A percentile compares a stretch with the other conserved stretches of the same genome.
Evolutionary conservation across 345 rosid species (phyloP).

Genomic region (Cardamine occulta): DNA sequence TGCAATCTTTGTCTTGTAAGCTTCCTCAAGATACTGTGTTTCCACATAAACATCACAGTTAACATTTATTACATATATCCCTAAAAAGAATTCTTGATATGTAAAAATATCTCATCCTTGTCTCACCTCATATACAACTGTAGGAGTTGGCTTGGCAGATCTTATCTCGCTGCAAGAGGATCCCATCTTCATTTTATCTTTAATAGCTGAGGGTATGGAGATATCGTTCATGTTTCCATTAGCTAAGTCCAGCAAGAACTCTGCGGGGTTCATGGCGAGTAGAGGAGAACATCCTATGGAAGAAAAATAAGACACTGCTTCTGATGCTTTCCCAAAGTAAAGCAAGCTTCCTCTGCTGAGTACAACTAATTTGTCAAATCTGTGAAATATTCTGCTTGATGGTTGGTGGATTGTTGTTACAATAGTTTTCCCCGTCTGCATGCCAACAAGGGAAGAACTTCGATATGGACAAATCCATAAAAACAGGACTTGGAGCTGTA

Average conservation of each 20-base stretch:
- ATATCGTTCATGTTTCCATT: constrained; percentile 80
- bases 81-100: constrained; percentile 11
- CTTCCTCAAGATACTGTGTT: constrained; percentile 87
- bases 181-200: constrained; percentile 66
- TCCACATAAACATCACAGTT: constrained; percentile 23
- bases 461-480: constrained; percentile 5
- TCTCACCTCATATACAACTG: constrained; percentile 70
- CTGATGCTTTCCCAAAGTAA: constrained; percentile 90
- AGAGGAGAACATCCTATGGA: constrained; percentile 86
- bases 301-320: constrained; percentile 73
- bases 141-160: constrained; percentile 70
- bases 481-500: constrained; percentile 5
- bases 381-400: constrained; percentile 92
- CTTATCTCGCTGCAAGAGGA: constrained; percentile 46
- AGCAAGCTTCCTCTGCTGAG: constrained; percentile 90
- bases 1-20: constrained; percentile 68
- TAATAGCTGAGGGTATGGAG: constrained; percentile 81
- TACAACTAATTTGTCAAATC: constrained; percentile 83
- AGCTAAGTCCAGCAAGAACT: constrained; percentile 93
- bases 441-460: constrained; percentile 36
- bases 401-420: constrained; percentile 96
- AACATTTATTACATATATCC: constrained; percentile 7
- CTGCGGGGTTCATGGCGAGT: constrained; percentile 92
- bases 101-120: constrained; percentile 19
- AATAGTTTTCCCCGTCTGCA: constrained; percentile 87